Evolutionary conservation across 495 filamentous ascomycete species (phyloP).

Genomic region (Podospora bellae-mahoneyi): DNA sequence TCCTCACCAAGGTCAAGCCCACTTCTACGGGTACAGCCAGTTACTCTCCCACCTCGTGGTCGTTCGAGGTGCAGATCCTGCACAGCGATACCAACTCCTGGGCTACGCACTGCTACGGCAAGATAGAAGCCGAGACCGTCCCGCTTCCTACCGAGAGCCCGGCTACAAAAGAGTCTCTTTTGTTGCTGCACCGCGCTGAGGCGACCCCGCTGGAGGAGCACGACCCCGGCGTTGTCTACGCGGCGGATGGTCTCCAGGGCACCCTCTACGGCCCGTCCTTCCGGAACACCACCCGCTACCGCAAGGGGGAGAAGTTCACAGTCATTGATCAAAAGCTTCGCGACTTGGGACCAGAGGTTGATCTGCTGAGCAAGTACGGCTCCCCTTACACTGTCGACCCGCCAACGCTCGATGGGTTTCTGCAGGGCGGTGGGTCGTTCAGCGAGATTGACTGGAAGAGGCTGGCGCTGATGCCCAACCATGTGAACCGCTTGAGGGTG

Average conservation of each 20-base stretch:
- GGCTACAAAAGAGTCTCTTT: background rate
- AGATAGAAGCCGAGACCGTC: background rate
- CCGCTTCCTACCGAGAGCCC: background rate
- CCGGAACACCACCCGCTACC: conserved; percentile 2
- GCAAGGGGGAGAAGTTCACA: background rate
- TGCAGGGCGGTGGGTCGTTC: background rate
- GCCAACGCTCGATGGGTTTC: background rate
- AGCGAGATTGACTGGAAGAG: background rate
- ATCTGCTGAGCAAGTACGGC: background rate
- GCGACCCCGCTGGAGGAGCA: background rate
- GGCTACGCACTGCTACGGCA: background rate
- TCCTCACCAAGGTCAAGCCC: background rate
- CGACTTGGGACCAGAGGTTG: background rate
- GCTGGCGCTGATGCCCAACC: background rate
- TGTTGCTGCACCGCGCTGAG: background rate
- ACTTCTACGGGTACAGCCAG: background rate
- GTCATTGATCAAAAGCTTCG: conserved; percentile 1
- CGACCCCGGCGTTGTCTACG: background rate
- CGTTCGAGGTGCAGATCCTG: background rate
- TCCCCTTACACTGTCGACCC: background rate
- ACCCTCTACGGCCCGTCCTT: background rate
- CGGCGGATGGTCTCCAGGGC: background rate
- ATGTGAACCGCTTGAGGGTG: conserved; percentile 1
- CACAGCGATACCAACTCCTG: background rate
- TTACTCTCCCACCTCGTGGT: background rate